Evolutionary conservation across 2,329 filamentous ascomycete species (phyloP).

Genomic region (Huntiella savannae): DNA sequence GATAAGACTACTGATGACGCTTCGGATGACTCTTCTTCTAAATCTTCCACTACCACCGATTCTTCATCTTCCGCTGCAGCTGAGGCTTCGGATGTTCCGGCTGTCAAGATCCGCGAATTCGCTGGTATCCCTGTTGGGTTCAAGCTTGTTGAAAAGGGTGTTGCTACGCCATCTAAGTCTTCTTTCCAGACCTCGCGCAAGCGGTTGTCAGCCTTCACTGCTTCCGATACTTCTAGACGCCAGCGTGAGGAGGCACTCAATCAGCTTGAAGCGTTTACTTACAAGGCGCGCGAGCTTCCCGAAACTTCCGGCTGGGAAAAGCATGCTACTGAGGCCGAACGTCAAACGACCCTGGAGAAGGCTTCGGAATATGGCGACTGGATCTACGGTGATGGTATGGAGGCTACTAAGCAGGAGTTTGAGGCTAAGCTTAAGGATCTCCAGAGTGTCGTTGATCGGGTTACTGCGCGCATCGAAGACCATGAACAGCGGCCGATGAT

Average conservation of each 20-base stretch:
- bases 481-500: conserved; percentile 49
- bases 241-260: conserved; percentile 76
- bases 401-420: conserved; percentile 57
- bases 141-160: conserved; percentile 29
- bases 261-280: conserved; percentile 83
- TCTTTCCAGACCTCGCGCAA: conserved; percentile 38
- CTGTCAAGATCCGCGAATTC: conserved; percentile 40
- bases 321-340: conserved; percentile 49
- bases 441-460: conserved; percentile 57
- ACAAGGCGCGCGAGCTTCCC: conserved; percentile 67
- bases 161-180: conserved; percentile 28
- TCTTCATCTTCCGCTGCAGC: conserved; percentile 28
- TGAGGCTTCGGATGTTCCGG: conserved; percentile 28
- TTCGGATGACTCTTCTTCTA: conserved; percentile 22
- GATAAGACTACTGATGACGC: conserved; percentile 52
- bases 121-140: conserved; percentile 34
- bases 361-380: conserved; percentile 61
- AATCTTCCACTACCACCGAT: conserved; percentile 14
- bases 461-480: conserved; percentile 59
- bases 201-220: conserved; percentile 66
- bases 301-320: conserved; percentile 56
- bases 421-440: conserved; percentile 59
- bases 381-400: conserved; percentile 70
- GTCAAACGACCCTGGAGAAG: conserved; percentile 46
- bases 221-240: conserved; percentile 60